Conservation (phyloP, 139 green algal genomes). For the Dunaliella sp. region DNA sequence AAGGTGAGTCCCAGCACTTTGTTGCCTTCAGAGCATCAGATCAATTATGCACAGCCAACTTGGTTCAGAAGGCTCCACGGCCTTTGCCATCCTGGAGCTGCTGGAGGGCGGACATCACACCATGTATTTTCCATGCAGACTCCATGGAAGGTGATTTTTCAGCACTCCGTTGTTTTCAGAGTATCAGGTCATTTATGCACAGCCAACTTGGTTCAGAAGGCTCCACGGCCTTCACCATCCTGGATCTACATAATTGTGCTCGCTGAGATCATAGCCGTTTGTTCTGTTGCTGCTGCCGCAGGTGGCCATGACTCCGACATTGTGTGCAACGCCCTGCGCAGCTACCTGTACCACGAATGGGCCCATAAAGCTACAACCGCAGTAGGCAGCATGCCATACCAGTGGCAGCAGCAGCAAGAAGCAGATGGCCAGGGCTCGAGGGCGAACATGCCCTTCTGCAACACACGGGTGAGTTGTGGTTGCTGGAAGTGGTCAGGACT, state of each 20-base stretch:
- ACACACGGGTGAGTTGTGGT: too few relatives aligned
- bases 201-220: too few relatives aligned
- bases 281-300: too few relatives aligned
- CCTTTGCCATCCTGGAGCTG: slow-evolving; percentile 68
- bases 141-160: slow-evolving; percentile 61
- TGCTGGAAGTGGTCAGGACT: too few relatives aligned
- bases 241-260: too few relatives aligned
- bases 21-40: too few relatives aligned
- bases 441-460: background rate
- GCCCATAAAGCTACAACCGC: background rate
- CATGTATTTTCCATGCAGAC: slow-evolving; percentile 72
- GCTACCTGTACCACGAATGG: background rate
- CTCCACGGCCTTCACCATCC: slow-evolving; percentile 85
- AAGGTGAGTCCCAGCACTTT: too few relatives aligned
- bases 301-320: background rate
- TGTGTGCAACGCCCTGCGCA: background rate
- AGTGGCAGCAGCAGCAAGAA: background rate
- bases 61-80: too few relatives aligned
- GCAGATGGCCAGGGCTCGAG: background rate
- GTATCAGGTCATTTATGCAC: too few relatives aligned
- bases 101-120: background rate
- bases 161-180: too few relatives aligned
- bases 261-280: too few relatives aligned
- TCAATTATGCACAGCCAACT: too few relatives aligned
- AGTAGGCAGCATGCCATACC: background rate